A percentile compares a stretch with the other conserved stretches of the same genome.
phyloP scores from a whole-genome alignment of 2,329 filamentous ascomycete species.

The Tolypocladium tropicale region DNA sequence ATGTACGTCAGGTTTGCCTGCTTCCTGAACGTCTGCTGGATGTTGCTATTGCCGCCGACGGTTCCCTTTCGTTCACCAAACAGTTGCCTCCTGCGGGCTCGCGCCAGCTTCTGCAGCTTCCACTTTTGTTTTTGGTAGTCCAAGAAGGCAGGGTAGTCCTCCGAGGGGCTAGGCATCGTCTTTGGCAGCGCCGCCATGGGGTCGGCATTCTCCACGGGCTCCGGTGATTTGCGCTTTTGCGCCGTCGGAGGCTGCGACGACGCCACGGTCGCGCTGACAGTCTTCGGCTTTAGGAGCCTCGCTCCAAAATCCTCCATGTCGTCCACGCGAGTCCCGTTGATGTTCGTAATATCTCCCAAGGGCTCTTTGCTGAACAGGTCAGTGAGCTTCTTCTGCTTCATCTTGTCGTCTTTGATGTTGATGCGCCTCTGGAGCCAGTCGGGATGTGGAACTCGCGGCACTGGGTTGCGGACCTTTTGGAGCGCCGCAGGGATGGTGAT shows the following conservation, averaged over 20 bases:
- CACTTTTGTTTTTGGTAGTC: slow-evolving; percentile 97
- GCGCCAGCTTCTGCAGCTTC: slow-evolving; percentile 92
- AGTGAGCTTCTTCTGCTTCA: slow-evolving; percentile 98
- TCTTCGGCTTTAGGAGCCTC: slow-evolving; percentile 56
- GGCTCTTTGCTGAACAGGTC: slow-evolving; percentile 71
- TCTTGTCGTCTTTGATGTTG: slow-evolving; percentile 88
- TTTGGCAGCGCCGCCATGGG: slow-evolving; percentile 75
- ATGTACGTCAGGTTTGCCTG: slow-evolving; percentile 85
- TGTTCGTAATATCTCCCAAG: slow-evolving; percentile 62
- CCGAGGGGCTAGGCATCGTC: slow-evolving; percentile 71
- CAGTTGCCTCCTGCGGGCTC: slow-evolving; percentile 74
- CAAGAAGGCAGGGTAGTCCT: slow-evolving; percentile 82
- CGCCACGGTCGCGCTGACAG: slow-evolving; percentile 40
- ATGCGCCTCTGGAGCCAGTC: slow-evolving; percentile 95
- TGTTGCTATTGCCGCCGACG: slow-evolving; percentile 42
- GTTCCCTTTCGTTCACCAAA: slow-evolving; percentile 71
- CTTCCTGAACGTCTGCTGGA: slow-evolving; percentile 70
- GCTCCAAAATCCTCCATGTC: slow-evolving; percentile 79
- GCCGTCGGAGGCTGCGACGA: slow-evolving; percentile 42
- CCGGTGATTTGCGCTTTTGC: slow-evolving; percentile 66
- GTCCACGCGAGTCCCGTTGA: slow-evolving; percentile 40
- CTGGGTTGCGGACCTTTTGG: slow-evolving; percentile 89
- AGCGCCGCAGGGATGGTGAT: slow-evolving; percentile 96
- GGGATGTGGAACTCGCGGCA: slow-evolving; percentile 85
- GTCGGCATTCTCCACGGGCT: slow-evolving; percentile 56